Percentiles rank a stretch among this genome's conserved stretches.
Evolutionary conservation across 768 basidiomycete species (phyloP).

Genomic region (Rhizopogon vinicolor): DNA sequence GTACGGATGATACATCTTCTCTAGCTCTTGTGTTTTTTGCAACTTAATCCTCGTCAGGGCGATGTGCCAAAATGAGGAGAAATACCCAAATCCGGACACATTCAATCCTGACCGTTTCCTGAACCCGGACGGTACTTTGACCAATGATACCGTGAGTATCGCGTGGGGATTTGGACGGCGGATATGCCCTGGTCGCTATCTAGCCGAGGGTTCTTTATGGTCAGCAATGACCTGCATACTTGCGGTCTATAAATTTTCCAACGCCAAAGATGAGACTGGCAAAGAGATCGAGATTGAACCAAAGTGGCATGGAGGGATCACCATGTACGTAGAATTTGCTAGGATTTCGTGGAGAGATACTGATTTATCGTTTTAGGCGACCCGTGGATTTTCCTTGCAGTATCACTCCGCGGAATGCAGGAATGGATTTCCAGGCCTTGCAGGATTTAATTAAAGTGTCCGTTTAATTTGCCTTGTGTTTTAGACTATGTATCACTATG

Average conservation of each 20-base stretch:
- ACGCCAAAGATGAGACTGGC: constrained; percentile 3
- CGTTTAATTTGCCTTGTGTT: no score
- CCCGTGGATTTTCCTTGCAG: no score
- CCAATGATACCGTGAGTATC: not conserved
- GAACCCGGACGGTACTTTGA: not conserved
- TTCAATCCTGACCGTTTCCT: constrained; percentile 34
- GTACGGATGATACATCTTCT: not conserved
- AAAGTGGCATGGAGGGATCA: not conserved
- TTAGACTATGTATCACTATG: no score
- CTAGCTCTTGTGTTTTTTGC: not conserved
- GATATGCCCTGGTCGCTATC: constrained; percentile 4
- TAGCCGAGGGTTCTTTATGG: constrained; percentile 7
- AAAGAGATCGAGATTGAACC: constrained; percentile 2
- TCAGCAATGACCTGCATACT: constrained; percentile 3
- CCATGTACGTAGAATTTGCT: not conserved
- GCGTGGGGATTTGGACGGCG: constrained; percentile 11
- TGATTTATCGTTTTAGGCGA: not conserved
- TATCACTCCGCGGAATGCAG: no score
- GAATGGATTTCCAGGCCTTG: no score
- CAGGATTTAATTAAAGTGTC: no score
- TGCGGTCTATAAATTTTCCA: constrained; percentile 4
- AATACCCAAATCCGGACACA: constrained; percentile 24
- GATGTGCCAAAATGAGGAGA: constrained; percentile 32
- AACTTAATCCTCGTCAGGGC: constrained; percentile 21
- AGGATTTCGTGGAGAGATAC: not conserved